phyloP scores from a whole-genome alignment of 2,329 filamentous ascomycete genomes.

The Hypomyces perniciosus region DNA sequence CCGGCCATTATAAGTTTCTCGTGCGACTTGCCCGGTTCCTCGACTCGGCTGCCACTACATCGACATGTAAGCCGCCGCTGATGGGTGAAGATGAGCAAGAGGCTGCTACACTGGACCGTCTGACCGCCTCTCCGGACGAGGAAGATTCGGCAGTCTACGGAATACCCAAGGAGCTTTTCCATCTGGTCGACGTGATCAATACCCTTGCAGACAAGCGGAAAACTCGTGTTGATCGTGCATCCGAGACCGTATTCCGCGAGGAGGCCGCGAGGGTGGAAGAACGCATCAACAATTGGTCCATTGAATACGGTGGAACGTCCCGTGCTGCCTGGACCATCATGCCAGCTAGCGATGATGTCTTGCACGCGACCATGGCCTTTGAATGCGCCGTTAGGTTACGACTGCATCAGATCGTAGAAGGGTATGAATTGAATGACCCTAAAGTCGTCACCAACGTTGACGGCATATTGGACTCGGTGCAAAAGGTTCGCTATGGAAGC shows the following conservation, averaged over 20 bases:
- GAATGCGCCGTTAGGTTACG: slow-evolving; percentile 36
- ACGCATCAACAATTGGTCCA: slow-evolving; percentile 33
- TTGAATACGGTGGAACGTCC: slow-evolving; percentile 24
- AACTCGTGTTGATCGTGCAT: slow-evolving; percentile 24
- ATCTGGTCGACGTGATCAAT: slow-evolving; percentile 29
- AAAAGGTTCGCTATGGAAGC: slow-evolving; percentile 36
- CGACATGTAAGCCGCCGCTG: slow-evolving; percentile 28
- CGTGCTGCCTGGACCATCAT: slow-evolving; percentile 19
- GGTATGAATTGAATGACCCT: slow-evolving; percentile 31
- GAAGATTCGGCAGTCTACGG: slow-evolving; percentile 31
- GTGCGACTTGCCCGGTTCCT: slow-evolving; percentile 27
- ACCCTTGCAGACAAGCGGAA: slow-evolving; percentile 27
- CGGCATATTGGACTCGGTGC: slow-evolving; percentile 30
- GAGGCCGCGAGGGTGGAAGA: slow-evolving; percentile 26
- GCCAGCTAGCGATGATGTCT: slow-evolving; percentile 23
- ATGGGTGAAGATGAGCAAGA: slow-evolving; percentile 28
- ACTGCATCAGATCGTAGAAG: slow-evolving; percentile 37
- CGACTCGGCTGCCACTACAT: slow-evolving; percentile 29
- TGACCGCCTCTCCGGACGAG: slow-evolving; percentile 22
- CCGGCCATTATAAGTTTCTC: slow-evolving; percentile 35
- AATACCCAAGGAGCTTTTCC: slow-evolving; percentile 31
- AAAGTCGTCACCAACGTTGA: slow-evolving; percentile 28
- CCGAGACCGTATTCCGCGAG: slow-evolving; percentile 25
- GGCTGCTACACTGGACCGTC: slow-evolving; percentile 22
- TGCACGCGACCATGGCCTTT: slow-evolving; percentile 33